Base-by-base conservation (phyloP, 2,329 filamentous ascomycete genomes). In the Biscogniauxia sp. region DNA sequence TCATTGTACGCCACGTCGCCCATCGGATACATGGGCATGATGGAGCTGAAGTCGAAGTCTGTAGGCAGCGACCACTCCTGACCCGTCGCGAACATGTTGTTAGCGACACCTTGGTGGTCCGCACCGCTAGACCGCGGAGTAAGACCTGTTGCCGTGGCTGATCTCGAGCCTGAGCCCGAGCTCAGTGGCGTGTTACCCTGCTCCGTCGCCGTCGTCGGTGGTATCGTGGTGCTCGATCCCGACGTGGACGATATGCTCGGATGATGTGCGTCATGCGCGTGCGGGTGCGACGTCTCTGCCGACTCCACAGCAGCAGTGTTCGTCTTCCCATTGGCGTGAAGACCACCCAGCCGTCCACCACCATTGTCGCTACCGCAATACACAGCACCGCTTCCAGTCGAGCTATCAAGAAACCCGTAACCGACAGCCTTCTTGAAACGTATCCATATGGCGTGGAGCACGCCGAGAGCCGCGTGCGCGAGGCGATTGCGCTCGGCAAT, bases 1-100 rank as follows among this genome's bases (percentile, higher is more conserved):
- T 86, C 80, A 64, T 87, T 84, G 67, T 82, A 86, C 0, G 84
- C 73, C 5, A 88, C 73, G 64, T 87, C 84, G 20, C 81, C 79
- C 60, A 82, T 84, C 0, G 84, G 81, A 58, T 84, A 85, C 61
- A 86, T 78, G 17, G 84, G 82, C 64, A 82, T 79, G 60, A 88
- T 78, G 11, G 75, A 74, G 20, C 79, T 74, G 66, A 85, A 80
- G 66, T 82, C 79, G 61, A 84, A 82, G 58, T 76, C 73, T 6
- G 74, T 73, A 1, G 81, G 79, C 51, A 80, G 65, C 17, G 72
- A 70, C 77, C 79, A 81, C 54, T 78, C 74, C 1, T 65, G 59
- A 8, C 53, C 59, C 26, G 28, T 9, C 28, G 66, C 59, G 37
- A 70, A 65, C 25, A 67, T 62, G 52, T 58, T 65, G 17, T 62